phyloP scores from a whole-genome alignment of 768 basidiomycete genomes.

The Leucocoprinus sp. region DNA sequence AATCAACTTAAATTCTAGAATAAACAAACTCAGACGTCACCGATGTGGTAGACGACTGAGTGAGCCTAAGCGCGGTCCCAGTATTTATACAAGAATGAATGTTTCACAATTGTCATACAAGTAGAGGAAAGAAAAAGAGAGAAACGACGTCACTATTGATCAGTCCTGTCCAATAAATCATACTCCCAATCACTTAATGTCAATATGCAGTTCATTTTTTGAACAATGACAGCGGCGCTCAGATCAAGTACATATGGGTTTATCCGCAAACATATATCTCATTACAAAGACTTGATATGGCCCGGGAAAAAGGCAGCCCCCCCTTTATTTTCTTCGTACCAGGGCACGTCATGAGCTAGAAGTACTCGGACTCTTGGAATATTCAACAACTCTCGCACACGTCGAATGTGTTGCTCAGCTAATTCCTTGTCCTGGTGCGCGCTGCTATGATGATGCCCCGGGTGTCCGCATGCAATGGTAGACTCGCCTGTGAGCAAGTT shows the following conservation, averaged over 20 bases:
- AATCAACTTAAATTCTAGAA: too few species aligned
- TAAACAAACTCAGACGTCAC: too few species aligned
- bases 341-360: conserved; percentile 45
- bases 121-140: too few species aligned
- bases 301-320: conserved; percentile 36
- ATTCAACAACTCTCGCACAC: conserved; percentile 29
- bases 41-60: too few species aligned
- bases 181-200: too few species aligned
- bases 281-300: conserved; percentile 20
- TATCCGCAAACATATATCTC: not conserved
- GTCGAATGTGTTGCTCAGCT: conserved; percentile 33
- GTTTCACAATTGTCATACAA: too few species aligned
- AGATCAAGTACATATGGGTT: not conserved
- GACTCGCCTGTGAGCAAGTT: conserved; percentile 38
- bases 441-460: conserved; percentile 25
- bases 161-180: too few species aligned
- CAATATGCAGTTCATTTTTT: too few species aligned
- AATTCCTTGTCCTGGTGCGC: conserved; percentile 34
- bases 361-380: conserved; percentile 36
- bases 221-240: not conserved
- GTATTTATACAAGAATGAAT: too few species aligned
- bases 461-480: conserved; percentile 26
- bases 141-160: too few species aligned
- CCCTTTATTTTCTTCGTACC: conserved; percentile 40
- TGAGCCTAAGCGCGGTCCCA: too few species aligned